A percentile compares a stretch with the other conserved stretches of the same genome.
Evolutionary conservation across 176 grass and related monocot species (phyloP).

Genomic region (Musa schizocarpa): DNA sequence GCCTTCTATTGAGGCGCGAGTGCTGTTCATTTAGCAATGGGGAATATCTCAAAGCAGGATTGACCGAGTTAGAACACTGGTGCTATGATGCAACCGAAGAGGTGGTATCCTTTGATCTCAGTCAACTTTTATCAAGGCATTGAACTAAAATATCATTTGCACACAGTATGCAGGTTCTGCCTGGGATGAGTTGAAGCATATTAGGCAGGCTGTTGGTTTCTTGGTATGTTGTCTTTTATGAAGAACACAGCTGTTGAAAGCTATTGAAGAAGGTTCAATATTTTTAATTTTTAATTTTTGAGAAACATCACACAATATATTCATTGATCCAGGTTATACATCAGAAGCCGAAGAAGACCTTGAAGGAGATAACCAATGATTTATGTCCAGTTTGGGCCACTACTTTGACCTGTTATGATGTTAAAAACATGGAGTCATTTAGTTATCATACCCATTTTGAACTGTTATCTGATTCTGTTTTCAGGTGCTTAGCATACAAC

Average conservation of each 20-base stretch:
- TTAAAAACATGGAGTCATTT: conserved; percentile 1
- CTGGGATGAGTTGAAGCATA: conserved; percentile 76
- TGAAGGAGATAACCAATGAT: conserved; percentile 71
- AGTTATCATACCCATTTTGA: conserved; percentile 5
- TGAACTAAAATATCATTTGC: conserved; percentile 31
- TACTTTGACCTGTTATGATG: conserved; percentile 13
- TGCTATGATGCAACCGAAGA: conserved; percentile 64
- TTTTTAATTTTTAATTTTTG: conserved; percentile 13
- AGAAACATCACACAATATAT: conserved; percentile 10
- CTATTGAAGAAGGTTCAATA: conserved; percentile 3
- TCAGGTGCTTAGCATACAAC: conserved; percentile 74
- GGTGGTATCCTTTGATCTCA: conserved; percentile 26
- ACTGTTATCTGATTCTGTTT: conserved; percentile 25
- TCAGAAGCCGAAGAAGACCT: conserved; percentile 75
- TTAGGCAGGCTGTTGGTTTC: conserved; percentile 82
- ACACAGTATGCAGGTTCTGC: conserved; percentile 62
- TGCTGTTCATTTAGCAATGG: conserved; percentile 85
- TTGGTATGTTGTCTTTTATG: conserved; percentile 40
- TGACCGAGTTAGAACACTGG: conserved; percentile 75
- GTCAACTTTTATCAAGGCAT: conserved; percentile 12
- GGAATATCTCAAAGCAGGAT: conserved; percentile 81
- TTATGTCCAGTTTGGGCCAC: conserved; percentile 65
- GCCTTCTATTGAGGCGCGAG: conserved; percentile 74
- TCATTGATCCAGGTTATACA: conserved; percentile 52
- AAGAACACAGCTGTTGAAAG: neutral